Conservation (phyloP, 1,284 basidiomycete species). For the Fomitopsis palustris region DNA sequence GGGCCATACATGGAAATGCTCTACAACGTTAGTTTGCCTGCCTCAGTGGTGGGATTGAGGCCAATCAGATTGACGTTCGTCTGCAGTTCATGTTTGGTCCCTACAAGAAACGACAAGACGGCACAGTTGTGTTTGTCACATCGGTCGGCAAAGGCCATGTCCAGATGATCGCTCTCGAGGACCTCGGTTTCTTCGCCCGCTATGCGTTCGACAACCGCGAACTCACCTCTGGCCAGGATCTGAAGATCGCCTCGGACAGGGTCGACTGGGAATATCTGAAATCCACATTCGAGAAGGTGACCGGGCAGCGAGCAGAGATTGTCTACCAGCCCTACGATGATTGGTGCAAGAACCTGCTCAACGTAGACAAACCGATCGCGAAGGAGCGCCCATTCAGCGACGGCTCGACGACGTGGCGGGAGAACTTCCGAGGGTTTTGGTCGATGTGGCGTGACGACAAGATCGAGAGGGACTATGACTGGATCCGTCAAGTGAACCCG, state of each 20-base stretch:
- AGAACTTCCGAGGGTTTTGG: constrained; percentile 43
- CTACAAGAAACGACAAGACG: constrained; percentile 35
- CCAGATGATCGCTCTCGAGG: constrained; percentile 41
- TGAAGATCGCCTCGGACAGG: constrained; percentile 39
- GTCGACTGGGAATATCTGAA: constrained; percentile 40
- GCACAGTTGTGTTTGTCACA: constrained; percentile 41
- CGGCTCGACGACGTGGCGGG: constrained; percentile 32
- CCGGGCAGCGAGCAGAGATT: constrained; percentile 21
- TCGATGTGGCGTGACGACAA: constrained; percentile 39
- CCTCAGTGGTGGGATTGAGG: background rate
- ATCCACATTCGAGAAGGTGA: constrained; percentile 35
- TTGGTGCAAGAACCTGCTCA: constrained; percentile 32
- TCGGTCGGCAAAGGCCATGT: constrained; percentile 37
- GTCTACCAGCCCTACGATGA: constrained; percentile 33
- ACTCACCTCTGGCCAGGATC: constrained; percentile 36
- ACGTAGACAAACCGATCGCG: constrained; percentile 31
- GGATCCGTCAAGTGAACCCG: constrained; percentile 37
- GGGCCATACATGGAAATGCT: constrained; percentile 45
- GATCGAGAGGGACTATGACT: constrained; percentile 38
- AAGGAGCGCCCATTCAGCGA: constrained; percentile 10
- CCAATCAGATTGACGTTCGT: background rate
- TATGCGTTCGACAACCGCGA: constrained; percentile 42
- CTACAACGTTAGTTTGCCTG: constrained; percentile 26
- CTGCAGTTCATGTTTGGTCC: constrained; percentile 37
- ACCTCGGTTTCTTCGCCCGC: constrained; percentile 45